Evolutionary conservation across 176 grass and related monocot species (phyloP), one percentile per base, ranked within the genome.

Genomic region (Triticum urartu): DNA sequence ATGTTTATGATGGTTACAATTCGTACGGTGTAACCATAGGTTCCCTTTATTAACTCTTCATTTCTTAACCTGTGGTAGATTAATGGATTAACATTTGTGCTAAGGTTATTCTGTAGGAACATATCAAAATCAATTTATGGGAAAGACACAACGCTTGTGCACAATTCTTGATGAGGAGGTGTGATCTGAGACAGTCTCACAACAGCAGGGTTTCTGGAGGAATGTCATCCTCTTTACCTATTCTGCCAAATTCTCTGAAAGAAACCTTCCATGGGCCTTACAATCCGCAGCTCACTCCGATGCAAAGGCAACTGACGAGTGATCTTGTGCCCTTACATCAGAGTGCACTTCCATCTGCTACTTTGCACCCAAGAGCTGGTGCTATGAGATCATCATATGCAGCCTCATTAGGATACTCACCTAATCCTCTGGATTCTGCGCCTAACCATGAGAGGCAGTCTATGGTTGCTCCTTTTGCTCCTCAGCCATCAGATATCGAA

Each of bases 191-290:
- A 60, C 68, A 87, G 48, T 85, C 69, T 50, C 68, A 88, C 26
- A 84, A 36, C 85, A 77, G 32, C 48, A 88, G 81, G 35, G 76
- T 87, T 61, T 84, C 82, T 64, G 89, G 80, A 73, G 61, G 81
- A 24, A 92, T 97, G 88, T 87, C 92, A 79, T 90, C 94, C 40
- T 86, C 92, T 52, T 67, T 94, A 67, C 90, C 94, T 76, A 47
- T 89, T 80, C 77, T 97, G 58, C 94, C 88, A 43, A 84, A 85
- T 90, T 59, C 88, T 66, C 68, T 92, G 83, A 83, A 92, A 85
- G 86, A 80, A 38, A 91, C 76, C 63, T 86, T 91, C 39, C 81
- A 87, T 13, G 87, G 81, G 80, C 81, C 86, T 48, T 62, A 34
- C 18, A 88, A 89, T 69, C 77, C 91, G 24, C 91, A 87, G 34